Evolutionary conservation across 148 eudicot species (phyloP).

Genomic region (Amaranthus hypochondriacus): DNA sequence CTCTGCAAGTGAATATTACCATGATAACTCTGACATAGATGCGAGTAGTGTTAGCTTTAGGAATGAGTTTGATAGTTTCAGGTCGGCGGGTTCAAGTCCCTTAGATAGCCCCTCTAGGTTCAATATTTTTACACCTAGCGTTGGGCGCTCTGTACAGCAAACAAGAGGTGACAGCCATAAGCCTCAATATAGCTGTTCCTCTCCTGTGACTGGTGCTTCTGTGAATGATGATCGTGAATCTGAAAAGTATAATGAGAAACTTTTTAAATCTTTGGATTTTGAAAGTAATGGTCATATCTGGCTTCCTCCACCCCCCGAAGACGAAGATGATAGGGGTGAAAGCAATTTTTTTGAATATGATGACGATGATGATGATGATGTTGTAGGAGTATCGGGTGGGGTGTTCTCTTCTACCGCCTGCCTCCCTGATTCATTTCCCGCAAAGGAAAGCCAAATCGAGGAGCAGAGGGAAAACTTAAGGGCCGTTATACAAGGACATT

Average conservation of each 20-base stretch:
- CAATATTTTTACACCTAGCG: constrained; percentile 61
- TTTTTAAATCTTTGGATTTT: constrained; percentile 59
- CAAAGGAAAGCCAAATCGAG: constrained; percentile 46
- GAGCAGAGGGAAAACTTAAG: constrained; percentile 48
- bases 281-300: constrained; percentile 69
- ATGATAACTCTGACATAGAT: constrained; percentile 67
- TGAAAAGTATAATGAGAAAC: constrained; percentile 33
- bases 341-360: constrained; percentile 58
- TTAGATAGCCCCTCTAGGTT: constrained; percentile 87
- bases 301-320: constrained; percentile 86
- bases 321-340: constrained; percentile 59
- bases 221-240: constrained; percentile 34
- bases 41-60: constrained; percentile 71
- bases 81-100: constrained; percentile 74
- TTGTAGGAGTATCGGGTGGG: constrained; percentile 46
- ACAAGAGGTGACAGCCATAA: constrained; percentile 40
- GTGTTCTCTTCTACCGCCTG: constrained; percentile 42
- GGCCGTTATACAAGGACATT: constrained; percentile 70
- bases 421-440: constrained; percentile 31
- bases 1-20: constrained; percentile 49
- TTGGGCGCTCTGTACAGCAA: constrained; percentile 56
- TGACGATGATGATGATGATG: constrained; percentile 41
- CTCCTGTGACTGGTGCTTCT: constrained; percentile 30
- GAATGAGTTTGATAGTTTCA: constrained; percentile 52
- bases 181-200: constrained; percentile 33